Evolutionary conservation across 2,329 filamentous ascomycete genomes (phyloP), one percentile per base, ranked within the genome.

Genomic region (Stagonosporopsis vannaccii): DNA sequence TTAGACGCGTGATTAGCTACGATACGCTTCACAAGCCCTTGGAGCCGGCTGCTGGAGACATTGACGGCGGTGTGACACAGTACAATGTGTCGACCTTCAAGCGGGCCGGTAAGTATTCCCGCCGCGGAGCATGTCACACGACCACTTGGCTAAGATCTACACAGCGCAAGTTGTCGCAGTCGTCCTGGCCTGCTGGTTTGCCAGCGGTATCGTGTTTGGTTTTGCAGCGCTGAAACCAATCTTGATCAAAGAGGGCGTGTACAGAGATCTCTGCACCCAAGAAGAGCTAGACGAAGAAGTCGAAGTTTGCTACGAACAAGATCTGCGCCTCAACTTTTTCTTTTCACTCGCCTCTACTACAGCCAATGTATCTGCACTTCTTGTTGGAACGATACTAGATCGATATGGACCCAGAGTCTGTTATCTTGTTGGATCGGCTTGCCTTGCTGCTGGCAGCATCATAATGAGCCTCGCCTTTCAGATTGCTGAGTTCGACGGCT

Each of bases 81-180:
- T 84, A 84, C 67, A 79, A 82, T 56, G 78, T 83, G 20, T 78
- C 80, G 4, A 73, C 65, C 11, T 43, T 58, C 35, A 74, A 67
- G 51, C 68, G 74, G 46, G 51, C 75, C 54, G 69, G 74, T 75
- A 63, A 63, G 69, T 60, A 36, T 33, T 37, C 30, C 39, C 36
- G 28, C 26, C 41, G 32, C 35, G 8, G 39, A 45, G 9, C 43
- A 1, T 32, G 49, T 48, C 49, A 50, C 54, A 44, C 12, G 55
- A 52, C 44, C 49, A 45, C 32, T 35, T 51, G 36, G 17, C 47
- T 48, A 52, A 52, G 55, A 52, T 53, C 43, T 52, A 37, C 53
- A 46, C 60, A 75, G 74, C 68, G 9, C 74, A 77, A 63, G 70
- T 76, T 19, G 56, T 71, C 25, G 61, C 63, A 32, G 74, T 69